phyloP scores from a whole-genome alignment of 306 rosid genomes.

The Boehmeria nivea region DNA sequence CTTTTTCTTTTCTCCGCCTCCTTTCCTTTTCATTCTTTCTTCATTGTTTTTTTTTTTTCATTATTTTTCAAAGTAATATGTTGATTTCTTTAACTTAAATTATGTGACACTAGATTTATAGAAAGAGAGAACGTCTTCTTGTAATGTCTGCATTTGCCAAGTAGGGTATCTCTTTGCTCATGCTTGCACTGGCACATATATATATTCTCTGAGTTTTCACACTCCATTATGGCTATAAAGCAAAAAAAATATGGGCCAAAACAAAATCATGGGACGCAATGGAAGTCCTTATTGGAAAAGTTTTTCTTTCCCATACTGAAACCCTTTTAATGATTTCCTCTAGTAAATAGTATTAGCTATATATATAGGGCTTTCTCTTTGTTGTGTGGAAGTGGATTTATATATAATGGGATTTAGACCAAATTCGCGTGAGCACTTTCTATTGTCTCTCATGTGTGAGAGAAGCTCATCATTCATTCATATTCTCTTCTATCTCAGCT shows the following conservation, averaged over 20 bases:
- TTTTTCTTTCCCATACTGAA: not conserved
- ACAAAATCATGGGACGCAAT: conserved; percentile 9
- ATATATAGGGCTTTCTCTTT: not conserved
- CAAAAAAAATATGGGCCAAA: conserved; percentile 10
- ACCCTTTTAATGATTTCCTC: not conserved
- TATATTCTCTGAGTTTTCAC: not conserved
- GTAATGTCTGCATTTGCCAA: not conserved
- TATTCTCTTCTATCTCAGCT: not conserved
- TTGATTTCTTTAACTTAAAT: not conserved
- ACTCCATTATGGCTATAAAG: not conserved
- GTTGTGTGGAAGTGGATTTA: not conserved
- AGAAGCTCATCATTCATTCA: conserved; percentile 18
- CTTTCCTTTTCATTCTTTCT: too few relatives aligned
- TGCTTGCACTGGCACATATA: not conserved
- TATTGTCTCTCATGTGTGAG: conserved; percentile 45
- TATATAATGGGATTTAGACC: conserved; percentile 27
- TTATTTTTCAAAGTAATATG: too few relatives aligned
- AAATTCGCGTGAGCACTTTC: conserved; percentile 59
- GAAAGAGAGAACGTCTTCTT: too few relatives aligned
- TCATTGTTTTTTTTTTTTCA: not conserved
- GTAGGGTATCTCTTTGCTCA: too few relatives aligned
- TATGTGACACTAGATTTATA: not conserved
- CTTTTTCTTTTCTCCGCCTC: too few relatives aligned
- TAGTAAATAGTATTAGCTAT: not conserved
- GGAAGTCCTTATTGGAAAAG: not conserved